Evolutionary conservation across 352 stramenopile genomes (phyloP).

Genomic region (Blastocystis sp.): DNA sequence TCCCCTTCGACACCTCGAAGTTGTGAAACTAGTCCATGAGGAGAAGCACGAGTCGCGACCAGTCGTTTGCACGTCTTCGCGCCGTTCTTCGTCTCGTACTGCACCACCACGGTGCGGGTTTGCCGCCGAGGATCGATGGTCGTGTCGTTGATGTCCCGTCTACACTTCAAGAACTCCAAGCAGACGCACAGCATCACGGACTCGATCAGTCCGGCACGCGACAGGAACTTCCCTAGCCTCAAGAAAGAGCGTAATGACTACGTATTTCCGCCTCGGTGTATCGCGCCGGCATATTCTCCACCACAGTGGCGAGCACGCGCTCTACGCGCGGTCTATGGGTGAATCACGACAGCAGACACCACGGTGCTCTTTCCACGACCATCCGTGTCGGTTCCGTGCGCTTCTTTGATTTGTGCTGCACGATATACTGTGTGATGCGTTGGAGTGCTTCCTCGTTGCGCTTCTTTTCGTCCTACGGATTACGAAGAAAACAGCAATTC

Average conservation of each 20-base stretch:
- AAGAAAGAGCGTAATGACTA: neutral
- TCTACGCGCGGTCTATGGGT: neutral
- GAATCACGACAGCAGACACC: no score
- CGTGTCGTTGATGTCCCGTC: slow-evolving; percentile 13
- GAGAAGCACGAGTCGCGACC: neutral
- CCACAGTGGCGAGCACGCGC: neutral
- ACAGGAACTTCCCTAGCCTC: slow-evolving; percentile 33
- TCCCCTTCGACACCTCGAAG: slow-evolving; percentile 19
- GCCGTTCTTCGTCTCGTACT: slow-evolving; percentile 17
- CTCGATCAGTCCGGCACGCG: slow-evolving; percentile 10
- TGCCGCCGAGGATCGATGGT: slow-evolving; percentile 14
- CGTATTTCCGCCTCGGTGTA: slow-evolving; percentile 27
- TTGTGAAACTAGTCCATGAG: slow-evolving; percentile 33
- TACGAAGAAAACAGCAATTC: neutral
- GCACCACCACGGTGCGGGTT: slow-evolving; percentile 27
- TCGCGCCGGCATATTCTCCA: slow-evolving; percentile 29
- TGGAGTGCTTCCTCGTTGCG: neutral
- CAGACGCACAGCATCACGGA: neutral
- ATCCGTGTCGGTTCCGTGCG: neutral
- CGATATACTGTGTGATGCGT: slow-evolving; percentile 14
- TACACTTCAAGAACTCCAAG: neutral
- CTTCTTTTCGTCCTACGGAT: slow-evolving; percentile 23
- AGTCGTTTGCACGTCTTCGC: slow-evolving; percentile 46
- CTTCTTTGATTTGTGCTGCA: neutral
- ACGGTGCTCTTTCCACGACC: neutral